A percentile compares a stretch with the other conserved stretches of the same genome.
These are phyloP conservation scores for Ramaria rubella DNA, from an alignment of 768 basidiomycete species.

Conservation along the genomic window DNA sequence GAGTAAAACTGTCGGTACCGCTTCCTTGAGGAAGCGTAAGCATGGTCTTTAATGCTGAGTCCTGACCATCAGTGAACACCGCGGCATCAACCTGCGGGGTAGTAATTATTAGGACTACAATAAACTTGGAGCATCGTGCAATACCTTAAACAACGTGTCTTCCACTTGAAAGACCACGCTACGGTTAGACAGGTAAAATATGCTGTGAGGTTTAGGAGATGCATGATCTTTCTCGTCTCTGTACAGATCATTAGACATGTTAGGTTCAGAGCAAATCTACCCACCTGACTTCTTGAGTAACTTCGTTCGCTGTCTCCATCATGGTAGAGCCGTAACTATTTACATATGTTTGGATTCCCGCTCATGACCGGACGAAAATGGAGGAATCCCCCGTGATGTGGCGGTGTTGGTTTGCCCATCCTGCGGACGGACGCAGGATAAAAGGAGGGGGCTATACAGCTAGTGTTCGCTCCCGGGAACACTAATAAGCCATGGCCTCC, in stretches of 20 bases:
- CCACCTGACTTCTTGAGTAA: neutral
- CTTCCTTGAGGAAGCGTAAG: neutral
- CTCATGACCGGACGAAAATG: too few relatives aligned
- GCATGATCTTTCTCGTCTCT: too few relatives aligned
- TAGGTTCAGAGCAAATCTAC: too few relatives aligned
- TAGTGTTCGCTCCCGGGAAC: too few relatives aligned
- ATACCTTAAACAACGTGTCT: neutral
- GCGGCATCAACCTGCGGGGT: constrained; percentile 1
- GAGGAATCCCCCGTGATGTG: too few relatives aligned
- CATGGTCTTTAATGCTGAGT: neutral
- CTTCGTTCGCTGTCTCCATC: neutral
- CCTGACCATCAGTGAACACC: neutral
- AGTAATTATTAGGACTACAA: neutral
- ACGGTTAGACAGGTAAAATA: neutral
- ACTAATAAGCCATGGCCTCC: too few relatives aligned
- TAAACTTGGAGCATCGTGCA: neutral
- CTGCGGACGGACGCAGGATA: too few relatives aligned
- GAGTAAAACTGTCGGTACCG: neutral
- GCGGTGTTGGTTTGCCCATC: too few relatives aligned
- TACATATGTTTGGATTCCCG: neutral
- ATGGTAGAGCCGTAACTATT: neutral
- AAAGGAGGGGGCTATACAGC: too few relatives aligned
- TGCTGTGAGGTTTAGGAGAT: neutral
- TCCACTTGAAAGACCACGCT: neutral
- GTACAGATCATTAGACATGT: too few relatives aligned